These are phyloP conservation scores for Arabis alpina DNA, from an alignment of 345 rosid species.

Conservation along the genomic window DNA sequence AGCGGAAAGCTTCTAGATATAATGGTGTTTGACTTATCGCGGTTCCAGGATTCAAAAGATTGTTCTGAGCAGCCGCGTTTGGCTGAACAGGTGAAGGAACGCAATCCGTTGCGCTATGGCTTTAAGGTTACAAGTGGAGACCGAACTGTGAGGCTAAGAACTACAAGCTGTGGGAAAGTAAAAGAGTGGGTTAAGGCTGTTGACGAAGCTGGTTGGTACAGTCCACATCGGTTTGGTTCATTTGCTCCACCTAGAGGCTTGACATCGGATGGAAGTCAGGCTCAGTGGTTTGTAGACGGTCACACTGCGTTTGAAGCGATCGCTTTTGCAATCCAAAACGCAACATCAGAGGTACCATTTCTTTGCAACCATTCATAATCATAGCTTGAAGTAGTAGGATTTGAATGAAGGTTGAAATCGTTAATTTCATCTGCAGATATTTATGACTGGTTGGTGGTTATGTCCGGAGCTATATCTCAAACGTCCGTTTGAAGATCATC, in stretches of 20 bases:
- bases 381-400: background rate
- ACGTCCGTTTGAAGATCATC: slow-evolving; percentile 74
- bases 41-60: slow-evolving; percentile 40
- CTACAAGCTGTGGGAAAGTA: slow-evolving; percentile 61
- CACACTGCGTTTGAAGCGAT: slow-evolving; percentile 92
- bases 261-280: slow-evolving; percentile 83
- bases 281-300: slow-evolving; percentile 93
- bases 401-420: background rate
- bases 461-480: slow-evolving; percentile 91
- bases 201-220: slow-evolving; percentile 72
- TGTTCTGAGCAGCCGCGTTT: slow-evolving; percentile 46
- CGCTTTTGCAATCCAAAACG: slow-evolving; percentile 77
- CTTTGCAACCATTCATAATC: background rate
- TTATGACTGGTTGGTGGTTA: slow-evolving; percentile 98
- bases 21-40: slow-evolving; percentile 65
- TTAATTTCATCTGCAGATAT: slow-evolving; percentile 56
- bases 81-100: slow-evolving; percentile 69
- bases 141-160: slow-evolving; percentile 61
- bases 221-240: slow-evolving; percentile 80
- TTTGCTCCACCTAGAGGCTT: slow-evolving; percentile 86
- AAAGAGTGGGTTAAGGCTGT: slow-evolving; percentile 81
- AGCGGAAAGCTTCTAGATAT: slow-evolving; percentile 74
- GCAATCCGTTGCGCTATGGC: slow-evolving; percentile 66
- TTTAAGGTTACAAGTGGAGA: slow-evolving; percentile 72
- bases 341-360: slow-evolving; percentile 75